Evolutionary conservation across 208 protist species (phyloP), one percentile per base, ranked within the genome.

Genomic region (Endotrypanum monterogeii): DNA sequence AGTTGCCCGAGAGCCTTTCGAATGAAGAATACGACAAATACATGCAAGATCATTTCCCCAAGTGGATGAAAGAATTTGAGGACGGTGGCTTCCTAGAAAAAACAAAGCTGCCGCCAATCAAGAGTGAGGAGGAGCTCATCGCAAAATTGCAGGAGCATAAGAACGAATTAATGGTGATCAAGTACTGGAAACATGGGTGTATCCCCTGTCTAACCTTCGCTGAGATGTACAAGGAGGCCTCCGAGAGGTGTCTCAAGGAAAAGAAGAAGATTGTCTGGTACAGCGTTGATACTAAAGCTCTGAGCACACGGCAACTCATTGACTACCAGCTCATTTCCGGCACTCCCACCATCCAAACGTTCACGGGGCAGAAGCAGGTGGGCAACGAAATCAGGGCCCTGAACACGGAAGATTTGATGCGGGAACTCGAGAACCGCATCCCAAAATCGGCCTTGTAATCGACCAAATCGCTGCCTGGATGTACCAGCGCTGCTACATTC

Each of bases 151-250:
- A 89, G 70, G 79, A 96, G 79, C 92, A 98, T 83, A 88, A 90
- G 68, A 71, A 96, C 73, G 92, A 98, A 67, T 71, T 98, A 32
- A 84, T 98, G 81, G 92, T 98, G 51, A 86, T 98, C 68, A 98
- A 98, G 72, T 98, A 86, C 71, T 98, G 94, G 93, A 98, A 98
- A 76, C 90, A 96, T 63, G 88, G 92, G 48, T 98, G 94, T 78
- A 92, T 98, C 74, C 94, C 94, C 18, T 98, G 94, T 78, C 71
- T 97, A 25, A 87, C 91, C 2, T 89, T 96, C 32, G 91, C 94
- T 2, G 93, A 98, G 76, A 98, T 97, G 94, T 96, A 95, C 82
- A 98, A 98, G 79, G 82, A 85, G 60, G 90, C 83, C 35, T 73
- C 89, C 14, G 81, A 88, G 83, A 61, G 73, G 67, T 92, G 88